Base-by-base conservation (phyloP, 2,329 filamentous ascomycete species). In the Rhynchosporium graminicola region DNA sequence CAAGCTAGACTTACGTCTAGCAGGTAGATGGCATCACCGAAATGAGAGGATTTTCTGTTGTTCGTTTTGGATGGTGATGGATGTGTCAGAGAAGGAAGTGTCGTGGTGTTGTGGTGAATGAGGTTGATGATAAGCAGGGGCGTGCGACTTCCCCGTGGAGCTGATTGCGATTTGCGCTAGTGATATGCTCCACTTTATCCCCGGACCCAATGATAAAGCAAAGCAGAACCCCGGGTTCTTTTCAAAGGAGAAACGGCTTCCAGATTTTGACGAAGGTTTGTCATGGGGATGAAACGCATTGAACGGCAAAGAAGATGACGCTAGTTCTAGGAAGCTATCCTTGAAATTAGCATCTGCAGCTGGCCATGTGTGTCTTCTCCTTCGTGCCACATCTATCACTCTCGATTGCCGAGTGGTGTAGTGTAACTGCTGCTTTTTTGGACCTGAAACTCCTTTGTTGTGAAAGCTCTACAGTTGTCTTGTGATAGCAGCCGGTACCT, bases 1-100 rank as follows among this genome's bases (percentile, higher is more conserved):
- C 71, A 65, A 74, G 78, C 78, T 72, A 79, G 78, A 79, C 78
- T 72, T 63, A 69, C 73, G 78, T 76, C 77, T 79, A 81, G 78
- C 77, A 74, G 72, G 70, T 66, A 69, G 61, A 63, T 59, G 64
- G 61, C 70, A 73, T 73, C 59, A 68, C 20, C 69, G 63, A 67
- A 52, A 56, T 36, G 33, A 5, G 33, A 36, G 33, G 33, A 10
- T 36, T 6, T 43, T 62, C 62, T 61, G 65, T 56, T 28, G 52
- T 43, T 61, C 62, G 67, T 57, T 10, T 29, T 51, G 15, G n/a
- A 45, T 40, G n/a, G 40, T 36, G 54, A 56, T 38, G 54, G 29
- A 13, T 7, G 33, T 56, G 38, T 8, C 12, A n/a, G 12, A 4
- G 43, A 46, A 50, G 56, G 45, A 52, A 33, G 20, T 26, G 43